These are phyloP conservation scores for Vaccinium darrowii DNA, from an alignment of 148 eudicot genomes.

Conservation along the genomic window DNA sequence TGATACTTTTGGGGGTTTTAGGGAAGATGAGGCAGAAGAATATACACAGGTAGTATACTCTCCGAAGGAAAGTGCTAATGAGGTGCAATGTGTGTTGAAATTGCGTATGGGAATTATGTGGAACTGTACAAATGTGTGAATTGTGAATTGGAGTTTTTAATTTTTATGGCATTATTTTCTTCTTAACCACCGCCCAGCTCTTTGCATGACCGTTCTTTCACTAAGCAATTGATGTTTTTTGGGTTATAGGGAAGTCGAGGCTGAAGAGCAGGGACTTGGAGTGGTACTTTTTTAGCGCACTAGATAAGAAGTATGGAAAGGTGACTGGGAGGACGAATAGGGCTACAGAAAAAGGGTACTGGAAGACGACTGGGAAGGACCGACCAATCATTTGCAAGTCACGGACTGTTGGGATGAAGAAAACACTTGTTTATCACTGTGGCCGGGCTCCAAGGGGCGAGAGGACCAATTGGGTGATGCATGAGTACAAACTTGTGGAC, in stretches of 20 bases:
- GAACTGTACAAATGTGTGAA: neutral
- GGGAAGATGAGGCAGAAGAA: neutral
- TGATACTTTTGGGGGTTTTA: neutral
- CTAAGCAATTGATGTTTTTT: neutral
- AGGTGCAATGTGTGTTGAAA: neutral
- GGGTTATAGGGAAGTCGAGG: conserved; percentile 58
- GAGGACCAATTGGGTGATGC: conserved; percentile 97
- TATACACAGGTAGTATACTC: neutral
- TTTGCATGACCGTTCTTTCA: neutral
- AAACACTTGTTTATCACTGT: conserved; percentile 82
- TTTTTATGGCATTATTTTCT: neutral
- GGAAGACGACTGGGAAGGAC: conserved; percentile 92
- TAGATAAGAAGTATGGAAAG: conserved; percentile 88
- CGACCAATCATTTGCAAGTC: conserved; percentile 52
- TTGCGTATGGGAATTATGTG: neutral
- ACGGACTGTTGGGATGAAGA: conserved; percentile 68
- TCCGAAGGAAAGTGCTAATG: neutral
- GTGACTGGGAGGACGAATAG: conserved; percentile 71
- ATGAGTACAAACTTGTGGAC: conserved; percentile 78
- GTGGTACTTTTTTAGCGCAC: conserved; percentile 86
- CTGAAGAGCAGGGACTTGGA: conserved; percentile 82
- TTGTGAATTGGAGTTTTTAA: neutral
- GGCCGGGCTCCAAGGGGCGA: conserved; percentile 92
- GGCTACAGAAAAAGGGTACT: conserved; percentile 81
- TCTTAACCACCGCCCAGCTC: neutral